These are phyloP conservation scores for Suillus americanus DNA, from an alignment of 768 basidiomycete genomes.

Conservation along the genomic window DNA sequence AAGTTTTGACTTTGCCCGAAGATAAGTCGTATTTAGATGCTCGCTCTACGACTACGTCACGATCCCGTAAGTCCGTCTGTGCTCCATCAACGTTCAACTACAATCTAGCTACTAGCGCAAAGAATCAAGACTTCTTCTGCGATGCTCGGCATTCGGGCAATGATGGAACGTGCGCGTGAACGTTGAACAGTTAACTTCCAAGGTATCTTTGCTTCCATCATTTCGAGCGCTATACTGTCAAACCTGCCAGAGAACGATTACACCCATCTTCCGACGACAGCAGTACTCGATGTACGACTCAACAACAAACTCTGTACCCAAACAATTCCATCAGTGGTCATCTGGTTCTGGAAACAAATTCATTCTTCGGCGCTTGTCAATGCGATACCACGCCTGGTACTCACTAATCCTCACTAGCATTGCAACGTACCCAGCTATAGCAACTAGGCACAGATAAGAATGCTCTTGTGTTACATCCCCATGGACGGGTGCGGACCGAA, in stretches of 20 bases:
- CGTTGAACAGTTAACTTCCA: not conserved
- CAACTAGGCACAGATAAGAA: not conserved
- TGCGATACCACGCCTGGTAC: not conserved
- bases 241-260: not conserved
- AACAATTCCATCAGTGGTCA: not conserved
- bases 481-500: not conserved
- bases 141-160: not conserved
- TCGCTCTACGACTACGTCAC: not conserved
- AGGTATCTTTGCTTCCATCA: not conserved
- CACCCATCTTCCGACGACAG: not conserved
- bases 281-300: not conserved
- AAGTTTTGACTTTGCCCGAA: not conserved
- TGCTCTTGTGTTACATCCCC: not conserved
- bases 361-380: not conserved
- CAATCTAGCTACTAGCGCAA: not conserved
- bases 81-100: not conserved
- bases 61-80: not conserved
- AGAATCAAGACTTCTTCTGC: not conserved
- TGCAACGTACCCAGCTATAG: not conserved
- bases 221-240: not conserved
- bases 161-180: not conserved
- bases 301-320: not conserved
- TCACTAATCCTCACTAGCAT: not conserved
- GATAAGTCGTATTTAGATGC: not conserved
- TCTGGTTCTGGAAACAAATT: not conserved